Percentiles rank a stretch among this genome's conserved stretches.
Evolutionary conservation across 305 asterid genomes (phyloP).

Genomic region (Nicotiana rustica): DNA sequence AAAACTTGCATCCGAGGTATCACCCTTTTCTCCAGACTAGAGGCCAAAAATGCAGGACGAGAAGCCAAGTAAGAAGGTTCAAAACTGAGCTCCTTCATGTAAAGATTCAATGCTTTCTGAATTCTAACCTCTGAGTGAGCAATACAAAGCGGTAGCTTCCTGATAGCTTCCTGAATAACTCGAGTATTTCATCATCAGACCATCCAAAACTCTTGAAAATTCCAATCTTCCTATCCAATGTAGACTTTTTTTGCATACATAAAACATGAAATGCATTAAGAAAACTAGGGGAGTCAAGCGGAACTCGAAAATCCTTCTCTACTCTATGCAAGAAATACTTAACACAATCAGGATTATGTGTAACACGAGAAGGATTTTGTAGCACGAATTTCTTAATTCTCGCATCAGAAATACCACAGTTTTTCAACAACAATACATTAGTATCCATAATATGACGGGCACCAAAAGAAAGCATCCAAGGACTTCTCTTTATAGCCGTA

Average conservation of each 20-base stretch:
- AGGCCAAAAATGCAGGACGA: background rate
- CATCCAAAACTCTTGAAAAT: constrained; percentile 37
- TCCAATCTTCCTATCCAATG: constrained; percentile 31
- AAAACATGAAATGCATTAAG: background rate
- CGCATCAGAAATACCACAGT: constrained; percentile 16
- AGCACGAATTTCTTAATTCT: background rate
- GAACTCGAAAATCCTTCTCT: constrained; percentile 32
- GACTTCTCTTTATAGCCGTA: background rate
- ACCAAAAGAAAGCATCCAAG: background rate
- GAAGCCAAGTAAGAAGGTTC: constrained; percentile 31
- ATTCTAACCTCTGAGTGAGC: constrained; percentile 34
- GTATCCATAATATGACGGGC: background rate
- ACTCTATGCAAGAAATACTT: constrained; percentile 23
- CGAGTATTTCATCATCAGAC: constrained; percentile 5
- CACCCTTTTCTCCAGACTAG: constrained; percentile 37
- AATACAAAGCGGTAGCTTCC: constrained; percentile 28
- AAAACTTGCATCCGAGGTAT: constrained; percentile 37
- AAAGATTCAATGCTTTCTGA: constrained; percentile 31
- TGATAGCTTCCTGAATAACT: constrained; percentile 5
- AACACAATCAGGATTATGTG: background rate
- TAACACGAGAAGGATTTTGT: background rate
- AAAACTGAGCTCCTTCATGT: constrained; percentile 35
- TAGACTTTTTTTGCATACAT: background rate
- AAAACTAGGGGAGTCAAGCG: constrained; percentile 10
- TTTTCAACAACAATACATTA: constrained; percentile 20